These are phyloP conservation scores for Myriosclerotinia curreyana DNA, from an alignment of 2,329 filamentous ascomycete species.

Conservation along the genomic window DNA sequence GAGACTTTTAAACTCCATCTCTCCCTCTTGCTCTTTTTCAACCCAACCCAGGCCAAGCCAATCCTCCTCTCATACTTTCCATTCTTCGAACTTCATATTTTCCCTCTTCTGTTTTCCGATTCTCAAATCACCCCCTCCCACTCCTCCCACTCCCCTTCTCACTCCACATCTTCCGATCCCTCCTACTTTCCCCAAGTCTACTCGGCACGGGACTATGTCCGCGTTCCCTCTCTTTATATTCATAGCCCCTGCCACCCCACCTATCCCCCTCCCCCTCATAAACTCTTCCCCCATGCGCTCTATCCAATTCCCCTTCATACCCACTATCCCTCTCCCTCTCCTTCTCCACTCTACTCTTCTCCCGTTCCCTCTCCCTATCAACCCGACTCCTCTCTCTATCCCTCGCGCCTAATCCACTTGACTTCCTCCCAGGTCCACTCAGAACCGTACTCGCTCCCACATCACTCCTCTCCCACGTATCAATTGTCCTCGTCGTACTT, in stretches of 20 bases:
- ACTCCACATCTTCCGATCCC: slow-evolving; percentile 15
- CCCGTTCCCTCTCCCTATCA: not conserved
- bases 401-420: slow-evolving; percentile 4
- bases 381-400: not conserved
- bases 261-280: not conserved
- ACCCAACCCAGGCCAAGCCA: not conserved
- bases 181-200: slow-evolving; percentile 17
- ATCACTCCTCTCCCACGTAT: slow-evolving; percentile 15
- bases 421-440: not conserved
- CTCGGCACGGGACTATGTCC: slow-evolving; percentile 16
- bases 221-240: slow-evolving; percentile 15
- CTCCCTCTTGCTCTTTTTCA: no score
- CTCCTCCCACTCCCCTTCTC: slow-evolving; percentile 14
- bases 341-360: slow-evolving; percentile 5
- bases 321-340: slow-evolving; percentile 11
- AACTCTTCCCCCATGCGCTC: slow-evolving; percentile 1
- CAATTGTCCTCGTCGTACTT: slow-evolving; percentile 11
- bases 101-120: not conserved
- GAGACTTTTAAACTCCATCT: no score
- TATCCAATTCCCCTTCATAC: slow-evolving; percentile 2
- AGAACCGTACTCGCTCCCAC: slow-evolving; percentile 8
- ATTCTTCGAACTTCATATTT: not conserved
- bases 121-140: not conserved
- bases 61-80: no score
- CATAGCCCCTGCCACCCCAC: slow-evolving; percentile 18